These are phyloP conservation scores for Mycena latifolia DNA, from an alignment of 768 basidiomycete species.

Conservation along the genomic window DNA sequence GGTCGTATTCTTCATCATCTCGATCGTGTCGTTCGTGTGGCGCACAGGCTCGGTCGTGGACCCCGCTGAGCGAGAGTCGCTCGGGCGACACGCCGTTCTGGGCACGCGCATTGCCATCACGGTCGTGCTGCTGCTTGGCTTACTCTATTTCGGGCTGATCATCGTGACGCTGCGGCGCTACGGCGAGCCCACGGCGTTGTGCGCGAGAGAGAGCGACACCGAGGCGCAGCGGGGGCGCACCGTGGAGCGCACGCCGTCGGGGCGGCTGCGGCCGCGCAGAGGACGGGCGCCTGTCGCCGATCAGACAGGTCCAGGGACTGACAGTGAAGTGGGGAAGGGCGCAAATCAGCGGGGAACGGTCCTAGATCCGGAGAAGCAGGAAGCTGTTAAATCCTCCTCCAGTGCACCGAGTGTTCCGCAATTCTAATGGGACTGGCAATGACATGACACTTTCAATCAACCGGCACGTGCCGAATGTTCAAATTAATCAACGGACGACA, in stretches of 20 bases:
- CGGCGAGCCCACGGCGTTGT: conserved; percentile 43
- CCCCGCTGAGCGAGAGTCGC: conserved; percentile 47
- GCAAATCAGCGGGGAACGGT: neutral
- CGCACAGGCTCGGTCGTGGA: conserved; percentile 67
- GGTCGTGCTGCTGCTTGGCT: conserved; percentile 64
- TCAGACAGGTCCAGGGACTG: neutral
- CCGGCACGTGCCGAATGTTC: conserved; percentile 15
- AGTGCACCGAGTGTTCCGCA: neutral
- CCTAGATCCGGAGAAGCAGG: neutral
- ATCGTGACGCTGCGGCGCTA: conserved; percentile 73
- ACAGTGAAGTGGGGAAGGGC: conserved; percentile 9
- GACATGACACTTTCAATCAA: too few relatives aligned
- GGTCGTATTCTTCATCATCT: conserved; percentile 72
- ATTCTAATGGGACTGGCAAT: too few relatives aligned
- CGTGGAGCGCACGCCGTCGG: conserved; percentile 5
- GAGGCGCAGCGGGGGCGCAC: conserved; percentile 29
- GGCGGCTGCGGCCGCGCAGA: neutral
- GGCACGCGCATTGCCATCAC: conserved; percentile 70
- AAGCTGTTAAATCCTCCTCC: neutral
- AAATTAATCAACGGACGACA: neutral
- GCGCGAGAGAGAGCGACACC: conserved; percentile 1
- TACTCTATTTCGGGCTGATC: conserved; percentile 73
- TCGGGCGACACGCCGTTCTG: conserved; percentile 55
- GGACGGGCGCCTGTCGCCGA: neutral
- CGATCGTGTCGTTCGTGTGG: conserved; percentile 81